Evolutionary conservation across 2,329 filamentous ascomycete genomes (phyloP).

Genomic region (Graphium sp.): DNA sequence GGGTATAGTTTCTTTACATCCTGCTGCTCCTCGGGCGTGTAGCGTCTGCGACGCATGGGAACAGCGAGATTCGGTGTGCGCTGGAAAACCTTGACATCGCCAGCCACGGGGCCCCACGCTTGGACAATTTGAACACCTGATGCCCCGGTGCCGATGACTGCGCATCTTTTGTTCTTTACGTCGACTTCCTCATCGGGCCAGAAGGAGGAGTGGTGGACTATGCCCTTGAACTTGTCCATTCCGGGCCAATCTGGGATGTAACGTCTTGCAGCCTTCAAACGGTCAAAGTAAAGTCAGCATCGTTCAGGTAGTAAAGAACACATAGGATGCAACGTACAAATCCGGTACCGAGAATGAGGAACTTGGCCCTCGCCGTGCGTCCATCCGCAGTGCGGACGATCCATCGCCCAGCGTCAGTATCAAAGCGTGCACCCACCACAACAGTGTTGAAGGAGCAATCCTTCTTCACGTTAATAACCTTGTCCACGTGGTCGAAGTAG

Average conservation of each 20-base stretch:
- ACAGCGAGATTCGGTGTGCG: constrained; percentile 49
- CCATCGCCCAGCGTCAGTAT: constrained; percentile 29
- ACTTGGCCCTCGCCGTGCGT: constrained; percentile 28
- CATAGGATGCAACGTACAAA: constrained; percentile 18
- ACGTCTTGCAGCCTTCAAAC: constrained; percentile 32
- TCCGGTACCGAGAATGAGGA: constrained; percentile 34
- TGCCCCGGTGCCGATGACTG: constrained; percentile 47
- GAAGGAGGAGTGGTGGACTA: constrained; percentile 40
- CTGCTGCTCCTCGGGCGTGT: constrained; percentile 23
- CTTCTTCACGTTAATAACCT: constrained; percentile 34
- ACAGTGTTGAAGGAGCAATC: constrained; percentile 38
- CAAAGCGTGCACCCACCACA: constrained; percentile 32
- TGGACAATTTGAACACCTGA: constrained; percentile 49
- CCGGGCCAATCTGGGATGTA: constrained; percentile 44
- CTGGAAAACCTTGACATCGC: constrained; percentile 42
- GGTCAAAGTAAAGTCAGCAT: background rate
- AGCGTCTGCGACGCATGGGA: constrained; percentile 35
- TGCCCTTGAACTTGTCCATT: constrained; percentile 40
- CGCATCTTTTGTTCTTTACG: constrained; percentile 39
- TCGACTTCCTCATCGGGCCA: constrained; percentile 42
- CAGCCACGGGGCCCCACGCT: constrained; percentile 34
- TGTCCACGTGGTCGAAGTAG: constrained; percentile 45
- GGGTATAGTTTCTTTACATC: constrained; percentile 23
- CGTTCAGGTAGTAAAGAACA: background rate
- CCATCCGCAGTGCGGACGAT: constrained; percentile 29